These are phyloP conservation scores for Chrysochromulina tobinii DNA, from an alignment of 78 protist genomes.

Conservation along the genomic window DNA sequence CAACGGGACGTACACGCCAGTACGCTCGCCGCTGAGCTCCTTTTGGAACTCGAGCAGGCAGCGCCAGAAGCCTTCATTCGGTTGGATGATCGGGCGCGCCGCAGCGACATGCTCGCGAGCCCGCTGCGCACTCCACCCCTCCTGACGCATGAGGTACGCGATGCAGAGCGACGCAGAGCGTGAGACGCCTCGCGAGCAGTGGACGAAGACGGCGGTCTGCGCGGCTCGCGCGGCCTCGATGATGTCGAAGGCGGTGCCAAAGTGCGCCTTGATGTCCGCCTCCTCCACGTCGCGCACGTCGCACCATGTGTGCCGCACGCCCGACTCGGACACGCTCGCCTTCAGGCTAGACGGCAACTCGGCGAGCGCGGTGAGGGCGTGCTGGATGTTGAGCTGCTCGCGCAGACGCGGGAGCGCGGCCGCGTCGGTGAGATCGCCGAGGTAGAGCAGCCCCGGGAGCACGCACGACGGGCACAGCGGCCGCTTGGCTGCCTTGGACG, in stretches of 20 bases:
- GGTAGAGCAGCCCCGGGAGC: neutral
- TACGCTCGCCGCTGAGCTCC: neutral
- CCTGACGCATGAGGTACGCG: neutral
- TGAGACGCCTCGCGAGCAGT: conserved; percentile 11
- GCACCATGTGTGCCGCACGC: neutral
- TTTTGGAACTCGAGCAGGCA: neutral
- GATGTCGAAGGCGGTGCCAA: neutral
- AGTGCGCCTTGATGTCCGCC: conserved; percentile 12
- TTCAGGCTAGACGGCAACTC: neutral
- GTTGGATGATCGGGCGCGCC: neutral
- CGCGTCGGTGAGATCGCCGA: neutral
- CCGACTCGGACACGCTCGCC: neutral
- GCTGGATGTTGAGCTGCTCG: neutral
- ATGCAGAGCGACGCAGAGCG: neutral
- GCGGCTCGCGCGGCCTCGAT: neutral
- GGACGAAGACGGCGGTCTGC: neutral
- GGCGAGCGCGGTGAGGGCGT: neutral
- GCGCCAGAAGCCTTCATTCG: neutral
- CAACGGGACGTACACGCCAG: conserved; percentile 8
- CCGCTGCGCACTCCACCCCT: neutral
- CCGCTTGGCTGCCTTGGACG: neutral
- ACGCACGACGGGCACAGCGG: neutral
- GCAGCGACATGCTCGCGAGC: neutral
- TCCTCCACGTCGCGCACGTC: neutral
- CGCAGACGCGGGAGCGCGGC: neutral